Evolutionary conservation across 176 grass and related monocot species (phyloP).

Genomic region (Luzula sylvatica): DNA sequence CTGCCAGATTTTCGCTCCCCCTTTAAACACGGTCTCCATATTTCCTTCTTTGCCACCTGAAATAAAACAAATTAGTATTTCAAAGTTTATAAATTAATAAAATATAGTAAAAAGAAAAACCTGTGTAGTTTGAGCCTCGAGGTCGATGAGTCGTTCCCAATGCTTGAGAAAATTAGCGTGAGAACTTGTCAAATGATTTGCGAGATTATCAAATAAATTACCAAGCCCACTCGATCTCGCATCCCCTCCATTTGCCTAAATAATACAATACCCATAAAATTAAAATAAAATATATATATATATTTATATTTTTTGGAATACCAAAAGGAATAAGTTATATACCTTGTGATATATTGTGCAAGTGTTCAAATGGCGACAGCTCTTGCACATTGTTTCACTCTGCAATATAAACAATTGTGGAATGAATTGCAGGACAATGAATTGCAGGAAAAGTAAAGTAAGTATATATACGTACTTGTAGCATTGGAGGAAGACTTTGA

Average conservation of each 20-base stretch:
- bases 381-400: constrained; percentile 63
- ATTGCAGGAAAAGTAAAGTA: too few relatives aligned
- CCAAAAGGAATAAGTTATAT: too few relatives aligned
- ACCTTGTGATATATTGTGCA: constrained; percentile 95
- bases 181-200: constrained; percentile 55
- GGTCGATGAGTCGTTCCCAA: constrained; percentile 78
- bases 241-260: constrained; percentile 81
- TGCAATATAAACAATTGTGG: constrained; percentile 22
- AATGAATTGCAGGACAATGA: too few relatives aligned
- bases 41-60: constrained; percentile 65
- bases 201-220: constrained; percentile 59
- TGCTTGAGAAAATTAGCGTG: constrained; percentile 84
- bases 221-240: constrained; percentile 67
- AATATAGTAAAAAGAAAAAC: constrained; percentile 38
- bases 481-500: constrained; percentile 68
- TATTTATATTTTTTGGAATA: too few relatives aligned
- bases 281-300: neutral
- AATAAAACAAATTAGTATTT: constrained; percentile 21
- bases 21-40: constrained; percentile 31
- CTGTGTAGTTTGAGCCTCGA: constrained; percentile 79
- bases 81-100: neutral
- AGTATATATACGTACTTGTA: constrained; percentile 42
- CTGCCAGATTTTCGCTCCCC: constrained; percentile 22
- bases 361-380: constrained; percentile 64
- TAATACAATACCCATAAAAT: neutral